These are phyloP conservation scores for Boechera retrofracta DNA, from an alignment of 345 rosid genomes.

Conservation along the genomic window DNA sequence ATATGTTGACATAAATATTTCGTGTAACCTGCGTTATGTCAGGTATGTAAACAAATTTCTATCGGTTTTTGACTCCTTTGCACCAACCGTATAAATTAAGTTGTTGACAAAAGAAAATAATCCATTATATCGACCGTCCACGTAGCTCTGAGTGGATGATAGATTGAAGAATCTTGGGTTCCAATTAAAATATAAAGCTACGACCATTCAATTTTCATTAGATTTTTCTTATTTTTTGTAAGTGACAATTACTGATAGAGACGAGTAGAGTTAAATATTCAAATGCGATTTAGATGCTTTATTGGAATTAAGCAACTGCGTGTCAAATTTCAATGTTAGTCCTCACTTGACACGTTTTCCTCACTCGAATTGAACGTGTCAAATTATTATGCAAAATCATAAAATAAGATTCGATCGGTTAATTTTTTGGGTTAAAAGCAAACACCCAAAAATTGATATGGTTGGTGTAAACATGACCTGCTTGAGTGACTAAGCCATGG, in stretches of 20 bases:
- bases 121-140: conserved; percentile 34
- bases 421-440: conserved; percentile 5
- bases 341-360: conserved; percentile 28
- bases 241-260: conserved; percentile 29
- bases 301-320: conserved; percentile 28
- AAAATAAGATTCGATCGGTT: conserved; percentile 3
- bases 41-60: no score
- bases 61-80: no score
- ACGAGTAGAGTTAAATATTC: conserved; percentile 7
- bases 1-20: no score
- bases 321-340: conserved; percentile 26
- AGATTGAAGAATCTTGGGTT: conserved; percentile 33
- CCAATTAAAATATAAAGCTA: conserved; percentile 17
- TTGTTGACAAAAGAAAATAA: no score
- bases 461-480: conserved; percentile 10
- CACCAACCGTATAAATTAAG: no score
- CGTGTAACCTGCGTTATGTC: no score
- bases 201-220: conserved; percentile 22
- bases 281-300: conserved; percentile 23
- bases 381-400: conserved; percentile 11
- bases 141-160: conserved; percentile 25
- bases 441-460: neutral
- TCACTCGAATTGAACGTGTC: neutral
- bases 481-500: conserved; percentile 9
- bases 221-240: neutral